Percentiles rank a stretch among this genome's conserved stretches.
Conservation (phyloP, 176 grass and related monocot species). For the Avena atlantica region DNA sequence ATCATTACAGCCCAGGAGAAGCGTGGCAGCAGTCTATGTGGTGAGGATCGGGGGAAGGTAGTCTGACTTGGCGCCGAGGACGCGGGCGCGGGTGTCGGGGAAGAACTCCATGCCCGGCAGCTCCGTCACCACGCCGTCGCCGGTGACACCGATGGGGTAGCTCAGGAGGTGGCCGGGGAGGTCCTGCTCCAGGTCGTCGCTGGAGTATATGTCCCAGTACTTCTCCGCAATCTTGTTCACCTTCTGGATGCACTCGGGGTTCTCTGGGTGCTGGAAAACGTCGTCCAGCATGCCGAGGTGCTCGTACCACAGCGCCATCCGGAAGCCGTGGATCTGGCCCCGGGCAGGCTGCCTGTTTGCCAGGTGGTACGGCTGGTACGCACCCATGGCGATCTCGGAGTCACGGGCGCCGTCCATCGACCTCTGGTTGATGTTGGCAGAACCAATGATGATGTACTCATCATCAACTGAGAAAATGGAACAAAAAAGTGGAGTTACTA, state of each 20-base stretch:
- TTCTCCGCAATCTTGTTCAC: slow-evolving; percentile 64
- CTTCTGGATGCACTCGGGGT: slow-evolving; percentile 60
- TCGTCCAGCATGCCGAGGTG: slow-evolving; percentile 70
- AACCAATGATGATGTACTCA: slow-evolving; percentile 93
- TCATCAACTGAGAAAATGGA: slow-evolving; percentile 81
- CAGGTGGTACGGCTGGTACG: slow-evolving; percentile 73
- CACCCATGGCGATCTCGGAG: slow-evolving; percentile 82
- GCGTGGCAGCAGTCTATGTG: slow-evolving; percentile 39
- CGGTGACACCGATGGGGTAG: slow-evolving; percentile 59
- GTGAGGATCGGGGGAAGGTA: slow-evolving; percentile 83
- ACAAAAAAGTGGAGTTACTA: slow-evolving; percentile 14
- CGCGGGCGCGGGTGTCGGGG: slow-evolving; percentile 62
- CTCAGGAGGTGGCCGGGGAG: slow-evolving; percentile 70
- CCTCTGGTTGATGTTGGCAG: slow-evolving; percentile 95
- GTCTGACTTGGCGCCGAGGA: slow-evolving; percentile 68
- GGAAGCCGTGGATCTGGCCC: slow-evolving; percentile 89
- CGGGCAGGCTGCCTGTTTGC: slow-evolving; percentile 54
- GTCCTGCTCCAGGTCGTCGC: slow-evolving; percentile 56
- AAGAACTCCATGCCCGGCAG: slow-evolving; percentile 63
- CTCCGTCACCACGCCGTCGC: slow-evolving; percentile 40
- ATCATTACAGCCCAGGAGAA: too few species aligned
- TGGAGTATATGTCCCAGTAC: slow-evolving; percentile 68
- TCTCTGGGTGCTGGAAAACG: slow-evolving; percentile 58
- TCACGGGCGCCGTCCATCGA: slow-evolving; percentile 91
- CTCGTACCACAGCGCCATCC: slow-evolving; percentile 82